Evolutionary conservation across 139 green algal species (phyloP).

Genomic region (Chlorella sp.): DNA sequence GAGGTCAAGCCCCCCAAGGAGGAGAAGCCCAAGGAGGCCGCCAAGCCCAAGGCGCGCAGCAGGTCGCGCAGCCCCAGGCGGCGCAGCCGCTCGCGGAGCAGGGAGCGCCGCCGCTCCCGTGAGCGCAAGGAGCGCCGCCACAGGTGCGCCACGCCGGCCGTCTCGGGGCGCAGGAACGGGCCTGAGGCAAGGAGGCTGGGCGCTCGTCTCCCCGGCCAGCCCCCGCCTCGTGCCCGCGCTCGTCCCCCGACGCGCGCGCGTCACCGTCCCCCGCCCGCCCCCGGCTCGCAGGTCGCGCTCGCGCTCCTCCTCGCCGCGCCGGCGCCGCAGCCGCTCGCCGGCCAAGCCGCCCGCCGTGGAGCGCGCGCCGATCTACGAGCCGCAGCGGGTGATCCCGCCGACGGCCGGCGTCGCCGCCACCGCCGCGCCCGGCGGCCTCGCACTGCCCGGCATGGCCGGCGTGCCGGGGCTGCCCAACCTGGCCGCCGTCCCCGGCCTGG

Average conservation of each 20-base stretch:
- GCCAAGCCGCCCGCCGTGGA: constrained; percentile 3
- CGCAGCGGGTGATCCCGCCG: constrained; percentile 14
- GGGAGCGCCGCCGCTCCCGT: constrained; percentile 9
- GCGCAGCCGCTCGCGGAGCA: not conserved
- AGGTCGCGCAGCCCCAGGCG: not conserved
- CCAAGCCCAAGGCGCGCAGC: not conserved
- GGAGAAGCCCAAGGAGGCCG: too few species aligned
- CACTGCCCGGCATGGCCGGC: not conserved
- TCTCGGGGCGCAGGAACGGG: too few species aligned
- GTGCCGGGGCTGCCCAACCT: constrained; percentile 2
- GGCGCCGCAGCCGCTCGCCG: not conserved
- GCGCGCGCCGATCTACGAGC: constrained; percentile 23
- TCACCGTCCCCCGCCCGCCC: too few species aligned
- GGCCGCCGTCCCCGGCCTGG: constrained; percentile 3
- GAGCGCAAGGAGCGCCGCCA: not conserved
- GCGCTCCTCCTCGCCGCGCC: not conserved
- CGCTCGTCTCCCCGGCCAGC: too few species aligned
- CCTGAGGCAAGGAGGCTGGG: too few species aligned
- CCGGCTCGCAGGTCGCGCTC: too few species aligned
- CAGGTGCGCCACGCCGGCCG: too few species aligned
- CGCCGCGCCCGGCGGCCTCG: not conserved
- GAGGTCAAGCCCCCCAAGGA: too few species aligned
- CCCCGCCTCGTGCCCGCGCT: too few species aligned
- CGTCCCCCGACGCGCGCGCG: too few species aligned
- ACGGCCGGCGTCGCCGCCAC: not conserved